Conservation (phyloP, 768 basidiomycete species). For the Fomitopsis pulvina region DNA sequence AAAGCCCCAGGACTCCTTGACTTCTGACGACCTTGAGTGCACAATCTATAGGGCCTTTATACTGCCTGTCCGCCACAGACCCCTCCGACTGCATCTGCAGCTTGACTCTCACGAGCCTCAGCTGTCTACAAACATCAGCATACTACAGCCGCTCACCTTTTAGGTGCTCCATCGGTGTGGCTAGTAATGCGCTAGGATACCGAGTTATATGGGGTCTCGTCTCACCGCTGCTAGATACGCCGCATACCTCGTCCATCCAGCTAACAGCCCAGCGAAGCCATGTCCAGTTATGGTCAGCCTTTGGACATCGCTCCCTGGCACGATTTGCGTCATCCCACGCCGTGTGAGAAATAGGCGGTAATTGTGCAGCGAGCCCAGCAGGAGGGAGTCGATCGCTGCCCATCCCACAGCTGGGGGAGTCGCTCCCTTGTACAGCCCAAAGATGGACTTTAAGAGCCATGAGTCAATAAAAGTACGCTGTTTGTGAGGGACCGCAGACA, state of each 20-base stretch:
- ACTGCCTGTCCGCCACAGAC: constrained; percentile 43
- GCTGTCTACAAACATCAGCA: constrained; percentile 12
- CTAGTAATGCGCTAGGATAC: constrained; percentile 62
- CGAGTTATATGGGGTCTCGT: too few species aligned
- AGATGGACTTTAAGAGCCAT: constrained; percentile 36
- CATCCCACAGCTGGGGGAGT: constrained; percentile 69
- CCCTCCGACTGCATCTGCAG: constrained; percentile 62
- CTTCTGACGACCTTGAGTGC: constrained; percentile 52
- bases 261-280: constrained; percentile 59
- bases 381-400: constrained; percentile 66
- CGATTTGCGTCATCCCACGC: constrained; percentile 45
- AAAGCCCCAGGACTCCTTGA: constrained; percentile 62
- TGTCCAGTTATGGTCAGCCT: constrained; percentile 60
- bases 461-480: background rate
- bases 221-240: too few species aligned
- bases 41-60: constrained; percentile 62
- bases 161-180: constrained; percentile 73
- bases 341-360: constrained; percentile 57
- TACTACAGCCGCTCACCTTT: constrained; percentile 36
- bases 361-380: constrained; percentile 65
- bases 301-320: constrained; percentile 34
- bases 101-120: constrained; percentile 34
- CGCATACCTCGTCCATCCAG: constrained; percentile 59
- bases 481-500: background rate
- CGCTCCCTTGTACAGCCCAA: constrained; percentile 70